Percentiles rank a stretch among this genome's conserved stretches.
Evolutionary conservation across 2,329 filamentous ascomycete genomes (phyloP).

Genomic region (Cercospora sesami): DNA sequence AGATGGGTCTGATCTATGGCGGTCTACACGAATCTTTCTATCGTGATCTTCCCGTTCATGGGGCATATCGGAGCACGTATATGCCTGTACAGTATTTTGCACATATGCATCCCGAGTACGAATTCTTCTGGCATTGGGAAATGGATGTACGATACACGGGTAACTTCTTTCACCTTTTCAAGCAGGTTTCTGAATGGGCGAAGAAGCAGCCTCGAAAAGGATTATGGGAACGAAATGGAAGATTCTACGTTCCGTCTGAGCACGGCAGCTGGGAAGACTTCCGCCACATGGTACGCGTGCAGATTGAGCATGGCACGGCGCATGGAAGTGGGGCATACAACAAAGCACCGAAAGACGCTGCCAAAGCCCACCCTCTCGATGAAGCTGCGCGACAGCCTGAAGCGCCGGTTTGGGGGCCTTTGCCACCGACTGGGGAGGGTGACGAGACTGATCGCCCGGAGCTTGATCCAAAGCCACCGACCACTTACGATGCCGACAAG

Average conservation of each 20-base stretch:
- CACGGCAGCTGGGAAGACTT: slow-evolving; percentile 75
- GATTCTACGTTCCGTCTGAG: slow-evolving; percentile 72
- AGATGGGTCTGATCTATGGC: slow-evolving; percentile 57
- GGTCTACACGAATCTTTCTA: slow-evolving; percentile 53
- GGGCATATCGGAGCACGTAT: slow-evolving; percentile 70
- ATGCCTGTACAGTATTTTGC: slow-evolving; percentile 97
- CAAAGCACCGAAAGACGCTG: slow-evolving; percentile 36
- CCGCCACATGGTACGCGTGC: slow-evolving; percentile 61
- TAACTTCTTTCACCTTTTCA: slow-evolving; percentile 80
- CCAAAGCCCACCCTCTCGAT: slow-evolving; percentile 45
- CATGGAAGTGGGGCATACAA: slow-evolving; percentile 48
- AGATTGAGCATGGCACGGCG: slow-evolving; percentile 57
- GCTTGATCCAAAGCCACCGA: slow-evolving; percentile 55
- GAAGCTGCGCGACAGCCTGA: slow-evolving; percentile 44
- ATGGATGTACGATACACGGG: slow-evolving; percentile 90
- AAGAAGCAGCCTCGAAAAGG: slow-evolving; percentile 66
- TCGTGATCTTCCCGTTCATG: slow-evolving; percentile 66
- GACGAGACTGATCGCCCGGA: slow-evolving; percentile 53
- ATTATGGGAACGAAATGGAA: slow-evolving; percentile 75
- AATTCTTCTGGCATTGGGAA: slow-evolving; percentile 93
- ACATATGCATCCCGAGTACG: slow-evolving; percentile 82
- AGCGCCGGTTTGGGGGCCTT: slow-evolving; percentile 53
- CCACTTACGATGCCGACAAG: slow-evolving; percentile 56
- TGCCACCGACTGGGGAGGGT: slow-evolving; percentile 44
- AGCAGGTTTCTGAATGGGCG: slow-evolving; percentile 66